phyloP scores from a whole-genome alignment of 495 filamentous ascomycete genomes.

The Aspergillus affinis region DNA sequence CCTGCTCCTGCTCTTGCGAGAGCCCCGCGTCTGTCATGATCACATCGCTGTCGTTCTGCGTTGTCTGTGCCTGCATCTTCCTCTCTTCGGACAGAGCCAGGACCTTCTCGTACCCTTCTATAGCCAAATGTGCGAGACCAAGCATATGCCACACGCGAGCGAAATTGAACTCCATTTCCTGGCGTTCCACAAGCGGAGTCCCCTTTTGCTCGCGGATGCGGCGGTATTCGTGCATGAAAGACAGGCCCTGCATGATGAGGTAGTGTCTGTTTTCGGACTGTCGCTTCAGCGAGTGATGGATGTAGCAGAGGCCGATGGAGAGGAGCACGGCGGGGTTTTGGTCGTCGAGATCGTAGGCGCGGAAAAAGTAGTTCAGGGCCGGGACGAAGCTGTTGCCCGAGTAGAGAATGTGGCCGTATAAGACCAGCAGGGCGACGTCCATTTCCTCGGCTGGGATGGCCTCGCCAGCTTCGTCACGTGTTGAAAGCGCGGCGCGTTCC shows the following conservation, averaged over 20 bases:
- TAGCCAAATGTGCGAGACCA: slow-evolving; percentile 73
- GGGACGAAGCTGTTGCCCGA: slow-evolving; percentile 73
- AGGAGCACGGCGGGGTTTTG: slow-evolving; percentile 76
- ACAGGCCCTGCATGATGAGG: slow-evolving; percentile 76
- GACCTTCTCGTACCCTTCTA: slow-evolving; percentile 68
- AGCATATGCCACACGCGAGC: slow-evolving; percentile 79
- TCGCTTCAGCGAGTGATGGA: slow-evolving; percentile 83
- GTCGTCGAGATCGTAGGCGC: slow-evolving; percentile 77
- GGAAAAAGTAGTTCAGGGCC: slow-evolving; percentile 87
- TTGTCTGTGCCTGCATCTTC: slow-evolving; percentile 31
- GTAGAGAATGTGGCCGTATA: slow-evolving; percentile 87
- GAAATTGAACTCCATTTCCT: slow-evolving; percentile 90
- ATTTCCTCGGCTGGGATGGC: slow-evolving; percentile 51
- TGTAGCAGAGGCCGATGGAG: slow-evolving; percentile 64
- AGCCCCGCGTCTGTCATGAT: slow-evolving; percentile 28
- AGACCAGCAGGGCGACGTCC: slow-evolving; percentile 74
- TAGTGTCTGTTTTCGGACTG: slow-evolving; percentile 88
- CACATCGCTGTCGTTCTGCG: slow-evolving; percentile 17
- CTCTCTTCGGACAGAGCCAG: slow-evolving; percentile 41
- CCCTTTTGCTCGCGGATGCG: slow-evolving; percentile 45
- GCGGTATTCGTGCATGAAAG: slow-evolving; percentile 79
- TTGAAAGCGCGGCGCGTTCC: slow-evolving; percentile 50
- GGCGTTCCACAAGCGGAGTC: slow-evolving; percentile 48
- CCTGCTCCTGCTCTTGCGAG: neutral
- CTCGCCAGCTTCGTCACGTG: slow-evolving; percentile 47